Evolutionary conservation across 148 eudicot genomes (phyloP).

Genomic region (Persicaria maculosa): DNA sequence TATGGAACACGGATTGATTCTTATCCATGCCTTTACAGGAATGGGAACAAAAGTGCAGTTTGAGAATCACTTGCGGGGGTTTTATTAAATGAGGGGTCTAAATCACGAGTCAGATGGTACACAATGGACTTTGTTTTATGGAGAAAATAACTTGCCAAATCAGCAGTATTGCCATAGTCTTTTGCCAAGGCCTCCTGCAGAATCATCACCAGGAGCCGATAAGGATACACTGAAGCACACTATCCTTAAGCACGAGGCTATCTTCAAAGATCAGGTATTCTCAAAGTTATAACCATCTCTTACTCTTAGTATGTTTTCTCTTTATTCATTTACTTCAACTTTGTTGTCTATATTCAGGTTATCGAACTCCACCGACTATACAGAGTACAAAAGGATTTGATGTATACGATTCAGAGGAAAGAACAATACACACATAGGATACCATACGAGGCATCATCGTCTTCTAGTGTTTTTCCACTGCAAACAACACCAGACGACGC

Average conservation of each 20-base stretch:
- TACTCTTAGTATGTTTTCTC: not conserved
- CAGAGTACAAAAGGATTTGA: constrained; percentile 65
- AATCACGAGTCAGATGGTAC: constrained; percentile 55
- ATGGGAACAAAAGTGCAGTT: constrained; percentile 79
- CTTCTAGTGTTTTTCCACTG: constrained; percentile 53
- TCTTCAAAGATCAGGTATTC: constrained; percentile 73
- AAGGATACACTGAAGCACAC: constrained; percentile 68
- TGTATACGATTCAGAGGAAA: constrained; percentile 53
- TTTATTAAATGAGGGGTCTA: constrained; percentile 66
- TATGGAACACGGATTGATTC: not conserved
- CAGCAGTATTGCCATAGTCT: constrained; percentile 47
- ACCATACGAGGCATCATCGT: constrained; percentile 53
- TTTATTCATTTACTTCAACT: not conserved
- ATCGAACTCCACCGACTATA: constrained; percentile 75
- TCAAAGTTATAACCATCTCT: not conserved
- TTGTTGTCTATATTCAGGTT: constrained; percentile 34
- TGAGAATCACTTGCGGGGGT: constrained; percentile 50
- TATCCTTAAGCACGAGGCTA: constrained; percentile 79
- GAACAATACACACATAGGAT: constrained; percentile 30
- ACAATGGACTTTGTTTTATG: constrained; percentile 60
- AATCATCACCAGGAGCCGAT: constrained; percentile 42
- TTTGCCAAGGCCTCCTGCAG: constrained; percentile 30
- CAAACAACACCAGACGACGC: constrained; percentile 40
- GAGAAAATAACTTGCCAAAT: constrained; percentile 42
- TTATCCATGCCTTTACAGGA: constrained; percentile 34